Percentiles rank a stretch among this genome's conserved stretches.
These are phyloP conservation scores for Neofusicoccum kwambonambiense DNA, from an alignment of 2,329 filamentous ascomycete species.

Conservation along the genomic window DNA sequence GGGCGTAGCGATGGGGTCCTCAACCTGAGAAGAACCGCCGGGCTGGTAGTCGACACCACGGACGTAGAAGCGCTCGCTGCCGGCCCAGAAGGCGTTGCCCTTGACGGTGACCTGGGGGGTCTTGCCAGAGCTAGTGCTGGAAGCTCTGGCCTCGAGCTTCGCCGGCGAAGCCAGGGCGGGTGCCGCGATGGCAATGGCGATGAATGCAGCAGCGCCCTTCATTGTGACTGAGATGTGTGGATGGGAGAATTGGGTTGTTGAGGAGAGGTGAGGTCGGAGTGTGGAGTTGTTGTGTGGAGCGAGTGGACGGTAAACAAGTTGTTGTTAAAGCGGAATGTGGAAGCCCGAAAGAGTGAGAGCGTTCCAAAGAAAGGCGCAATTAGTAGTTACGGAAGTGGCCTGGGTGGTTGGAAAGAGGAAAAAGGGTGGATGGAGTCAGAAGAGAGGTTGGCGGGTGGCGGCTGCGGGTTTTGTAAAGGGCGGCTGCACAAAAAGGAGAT, in stretches of 20 bases:
- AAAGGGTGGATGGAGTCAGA: not conserved
- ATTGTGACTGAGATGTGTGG: slow-evolving; percentile 41
- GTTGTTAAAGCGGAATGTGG: not conserved
- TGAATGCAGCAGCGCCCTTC: slow-evolving; percentile 53
- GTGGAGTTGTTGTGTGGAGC: not conserved
- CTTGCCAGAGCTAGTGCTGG: slow-evolving; percentile 40
- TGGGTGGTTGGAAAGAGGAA: slow-evolving; percentile 1
- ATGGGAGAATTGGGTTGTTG: not conserved
- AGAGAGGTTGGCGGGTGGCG: slow-evolving; percentile 10
- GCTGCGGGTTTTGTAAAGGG: slow-evolving; percentile 16
- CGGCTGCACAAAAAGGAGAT: slow-evolving; percentile 1
- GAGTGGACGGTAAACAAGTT: slow-evolving; percentile 7
- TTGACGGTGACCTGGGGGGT: slow-evolving; percentile 60
- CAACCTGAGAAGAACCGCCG: slow-evolving; percentile 60
- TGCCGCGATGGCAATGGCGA: slow-evolving; percentile 47
- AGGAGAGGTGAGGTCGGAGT: not conserved
- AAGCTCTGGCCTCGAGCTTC: slow-evolving; percentile 30
- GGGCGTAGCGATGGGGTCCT: slow-evolving; percentile 74
- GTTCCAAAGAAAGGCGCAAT: slow-evolving; percentile 16
- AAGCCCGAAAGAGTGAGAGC: slow-evolving; percentile 19
- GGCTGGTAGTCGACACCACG: slow-evolving; percentile 66
- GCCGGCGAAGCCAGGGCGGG: slow-evolving; percentile 46
- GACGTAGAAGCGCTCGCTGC: slow-evolving; percentile 60
- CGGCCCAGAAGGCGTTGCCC: slow-evolving; percentile 66
- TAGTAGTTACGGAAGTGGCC: slow-evolving; percentile 7